These are phyloP conservation scores for Zymoseptoria passerinii DNA, from an alignment of 2,329 filamentous ascomycete genomes.

Conservation along the genomic window DNA sequence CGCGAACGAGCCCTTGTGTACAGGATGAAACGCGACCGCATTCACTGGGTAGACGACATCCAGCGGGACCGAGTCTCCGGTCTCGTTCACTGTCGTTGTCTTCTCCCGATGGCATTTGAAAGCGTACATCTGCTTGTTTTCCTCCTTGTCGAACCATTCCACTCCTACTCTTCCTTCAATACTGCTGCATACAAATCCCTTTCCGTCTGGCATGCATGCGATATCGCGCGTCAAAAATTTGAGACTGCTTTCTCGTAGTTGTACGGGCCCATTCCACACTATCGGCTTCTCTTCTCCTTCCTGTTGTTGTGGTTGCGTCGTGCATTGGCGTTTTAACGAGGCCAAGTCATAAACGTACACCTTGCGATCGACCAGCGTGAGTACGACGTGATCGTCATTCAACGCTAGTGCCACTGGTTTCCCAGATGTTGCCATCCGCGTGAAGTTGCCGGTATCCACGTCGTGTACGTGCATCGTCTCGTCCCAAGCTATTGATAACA, in stretches of 20 bases:
- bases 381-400: conserved; percentile 78
- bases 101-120: conserved; percentile 96
- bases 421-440: conserved; percentile 58
- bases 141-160: conserved; percentile 95
- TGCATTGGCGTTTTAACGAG: conserved; percentile 51
- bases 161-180: conserved; percentile 96
- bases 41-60: conserved; percentile 91
- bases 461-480: conserved; percentile 79
- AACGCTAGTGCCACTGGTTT: conserved; percentile 80
- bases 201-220: conserved; percentile 92
- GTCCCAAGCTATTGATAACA: conserved; percentile 92
- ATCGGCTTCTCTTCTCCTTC: conserved; percentile 22
- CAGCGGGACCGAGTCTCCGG: conserved; percentile 43
- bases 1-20: conserved; percentile 68
- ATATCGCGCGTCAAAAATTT: conserved; percentile 94
- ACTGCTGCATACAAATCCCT: conserved; percentile 81
- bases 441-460: conserved; percentile 30
- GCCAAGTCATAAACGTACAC: conserved; percentile 89
- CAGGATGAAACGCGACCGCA: conserved; percentile 77
- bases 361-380: conserved; percentile 91
- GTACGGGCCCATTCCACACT: conserved; percentile 55
- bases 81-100: conserved; percentile 49
- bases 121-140: conserved; percentile 88
- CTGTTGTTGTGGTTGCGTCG: conserved; percentile 27
- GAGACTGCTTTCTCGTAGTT: conserved; percentile 83